Evolutionary conservation across 2,329 filamentous ascomycete species (phyloP).

Genomic region (Alternaria sp.): DNA sequence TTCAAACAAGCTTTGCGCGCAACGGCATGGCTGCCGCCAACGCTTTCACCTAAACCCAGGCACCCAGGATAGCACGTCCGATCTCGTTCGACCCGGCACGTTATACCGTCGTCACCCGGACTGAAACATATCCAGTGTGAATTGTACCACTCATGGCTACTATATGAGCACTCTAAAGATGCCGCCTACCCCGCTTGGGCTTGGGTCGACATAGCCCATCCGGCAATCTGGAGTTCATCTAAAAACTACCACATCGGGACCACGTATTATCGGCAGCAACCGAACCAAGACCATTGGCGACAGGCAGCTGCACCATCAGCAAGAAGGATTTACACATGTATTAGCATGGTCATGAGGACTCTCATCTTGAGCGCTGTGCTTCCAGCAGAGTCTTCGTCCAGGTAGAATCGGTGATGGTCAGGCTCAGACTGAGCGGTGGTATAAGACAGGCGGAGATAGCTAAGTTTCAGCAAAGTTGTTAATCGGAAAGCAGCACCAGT

Average conservation of each 20-base stretch:
- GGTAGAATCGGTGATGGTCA: neutral
- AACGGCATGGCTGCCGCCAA: neutral
- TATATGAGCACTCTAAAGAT: neutral
- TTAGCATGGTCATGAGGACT: neutral
- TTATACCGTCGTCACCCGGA: neutral
- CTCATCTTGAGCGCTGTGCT: neutral
- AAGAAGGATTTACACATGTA: neutral
- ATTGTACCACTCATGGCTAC: neutral
- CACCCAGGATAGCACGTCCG: neutral
- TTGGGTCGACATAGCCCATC: conserved; percentile 1
- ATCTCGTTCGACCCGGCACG: neutral
- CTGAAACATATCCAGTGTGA: neutral
- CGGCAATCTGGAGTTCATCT: conserved; percentile 14
- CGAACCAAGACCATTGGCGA: neutral
- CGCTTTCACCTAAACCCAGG: neutral
- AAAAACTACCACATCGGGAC: neutral
- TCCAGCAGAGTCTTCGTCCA: neutral
- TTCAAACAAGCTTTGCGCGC: neutral
- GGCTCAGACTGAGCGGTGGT: neutral
- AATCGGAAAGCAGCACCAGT: neutral
- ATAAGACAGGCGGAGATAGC: neutral
- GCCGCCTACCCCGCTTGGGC: neutral
- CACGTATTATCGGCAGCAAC: neutral
- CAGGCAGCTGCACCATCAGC: neutral
- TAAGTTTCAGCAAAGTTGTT: neutral